Conservation (phyloP, 78 protist species). For the Planoprotostelium fungivorum region DNA sequence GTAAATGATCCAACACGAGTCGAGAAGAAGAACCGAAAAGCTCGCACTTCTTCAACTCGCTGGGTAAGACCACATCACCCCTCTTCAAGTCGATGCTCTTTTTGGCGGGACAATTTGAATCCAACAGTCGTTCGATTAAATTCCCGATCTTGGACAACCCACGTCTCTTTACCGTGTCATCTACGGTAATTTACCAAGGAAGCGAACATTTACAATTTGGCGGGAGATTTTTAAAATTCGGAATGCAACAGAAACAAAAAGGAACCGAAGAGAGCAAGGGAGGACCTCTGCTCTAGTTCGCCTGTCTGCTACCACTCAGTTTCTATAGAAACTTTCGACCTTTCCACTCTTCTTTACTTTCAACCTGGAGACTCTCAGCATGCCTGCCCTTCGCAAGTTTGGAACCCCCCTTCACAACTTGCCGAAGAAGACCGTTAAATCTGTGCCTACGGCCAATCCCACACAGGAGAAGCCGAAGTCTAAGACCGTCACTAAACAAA, state of each 20-base stretch:
- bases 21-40: too few species aligned
- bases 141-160: not conserved
- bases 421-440: not conserved
- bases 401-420: not conserved
- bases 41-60: too few species aligned
- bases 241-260: not conserved
- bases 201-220: not conserved
- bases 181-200: not conserved
- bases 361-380: not conserved
- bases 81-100: not conserved
- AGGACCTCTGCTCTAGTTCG: not conserved
- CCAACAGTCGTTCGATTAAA: not conserved
- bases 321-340: not conserved
- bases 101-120: not conserved
- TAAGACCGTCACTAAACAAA: too few species aligned
- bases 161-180: too few species aligned
- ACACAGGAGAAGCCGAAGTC: too few species aligned
- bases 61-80: too few species aligned
- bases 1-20: too few species aligned
- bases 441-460: too few species aligned
- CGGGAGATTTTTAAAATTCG: not conserved
- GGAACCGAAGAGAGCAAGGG: not conserved
- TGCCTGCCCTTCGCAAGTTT: not conserved
- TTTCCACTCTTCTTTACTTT: not conserved
- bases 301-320: not conserved